phyloP scores from a whole-genome alignment of 306 rosid species.

The Castanea sativa region DNA sequence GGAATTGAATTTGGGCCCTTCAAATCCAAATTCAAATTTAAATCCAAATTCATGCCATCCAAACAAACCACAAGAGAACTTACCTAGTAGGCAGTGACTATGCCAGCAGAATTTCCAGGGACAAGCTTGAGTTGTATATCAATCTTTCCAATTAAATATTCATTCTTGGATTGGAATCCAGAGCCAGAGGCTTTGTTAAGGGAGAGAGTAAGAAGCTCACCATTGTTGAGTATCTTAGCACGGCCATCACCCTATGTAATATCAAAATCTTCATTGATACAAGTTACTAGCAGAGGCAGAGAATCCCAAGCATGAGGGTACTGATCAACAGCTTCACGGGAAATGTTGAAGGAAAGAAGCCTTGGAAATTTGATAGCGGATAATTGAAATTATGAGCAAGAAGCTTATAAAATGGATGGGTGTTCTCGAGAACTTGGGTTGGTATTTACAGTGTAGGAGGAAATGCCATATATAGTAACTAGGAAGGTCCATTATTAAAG shows the following conservation, averaged over 20 bases:
- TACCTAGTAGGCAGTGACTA: constrained; percentile 76
- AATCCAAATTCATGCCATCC: no score
- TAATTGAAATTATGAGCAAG: neutral
- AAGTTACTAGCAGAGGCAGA: constrained; percentile 38
- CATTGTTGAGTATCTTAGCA: constrained; percentile 58
- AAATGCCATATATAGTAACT: neutral
- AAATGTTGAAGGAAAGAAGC: constrained; percentile 3
- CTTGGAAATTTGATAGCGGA: constrained; percentile 16
- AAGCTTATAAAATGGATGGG: no score
- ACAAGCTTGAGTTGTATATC: constrained; percentile 49
- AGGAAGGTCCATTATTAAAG: neutral
- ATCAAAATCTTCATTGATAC: constrained; percentile 41
- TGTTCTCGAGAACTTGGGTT: neutral
- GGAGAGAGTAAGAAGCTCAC: constrained; percentile 49
- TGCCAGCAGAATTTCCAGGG: constrained; percentile 64
- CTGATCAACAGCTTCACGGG: neutral
- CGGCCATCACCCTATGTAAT: constrained; percentile 68
- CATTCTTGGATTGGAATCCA: constrained; percentile 59
- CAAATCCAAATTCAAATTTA: no score
- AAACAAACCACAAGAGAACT: neutral
- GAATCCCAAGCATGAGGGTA: constrained; percentile 15
- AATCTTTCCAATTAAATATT: constrained; percentile 57
- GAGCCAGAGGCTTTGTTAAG: constrained; percentile 67
- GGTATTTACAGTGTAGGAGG: neutral
- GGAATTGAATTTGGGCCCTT: no score